phyloP scores from a whole-genome alignment of 2,329 filamentous ascomycete species.

The Arthrobotrys sphaeroides region DNA sequence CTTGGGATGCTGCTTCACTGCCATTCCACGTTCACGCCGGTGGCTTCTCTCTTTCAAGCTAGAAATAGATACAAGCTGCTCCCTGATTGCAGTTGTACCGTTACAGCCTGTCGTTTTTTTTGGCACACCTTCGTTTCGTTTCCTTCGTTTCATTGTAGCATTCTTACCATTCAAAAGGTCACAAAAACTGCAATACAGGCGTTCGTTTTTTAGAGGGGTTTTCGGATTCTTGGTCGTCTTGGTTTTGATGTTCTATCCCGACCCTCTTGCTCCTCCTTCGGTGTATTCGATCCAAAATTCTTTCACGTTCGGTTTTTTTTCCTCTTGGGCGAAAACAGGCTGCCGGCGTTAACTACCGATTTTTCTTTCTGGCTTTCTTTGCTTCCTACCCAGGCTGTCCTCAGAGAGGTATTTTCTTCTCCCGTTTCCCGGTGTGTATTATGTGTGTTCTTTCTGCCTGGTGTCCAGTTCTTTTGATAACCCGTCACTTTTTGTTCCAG shows the following conservation, averaged over 20 bases:
- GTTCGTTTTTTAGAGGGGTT: constrained; percentile 27
- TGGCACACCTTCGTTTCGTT: neutral
- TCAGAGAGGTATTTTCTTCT: constrained; percentile 15
- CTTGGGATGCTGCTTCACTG: neutral
- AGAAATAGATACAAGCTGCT: neutral
- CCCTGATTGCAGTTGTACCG: neutral
- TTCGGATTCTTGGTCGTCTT: neutral
- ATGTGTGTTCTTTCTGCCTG: neutral
- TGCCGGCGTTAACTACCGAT: constrained; percentile 34
- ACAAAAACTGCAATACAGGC: constrained; percentile 25
- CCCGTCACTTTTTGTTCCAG: neutral
- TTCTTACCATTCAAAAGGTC: neutral
- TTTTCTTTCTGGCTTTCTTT: too few relatives aligned
- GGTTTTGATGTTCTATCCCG: neutral
- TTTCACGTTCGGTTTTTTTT: neutral
- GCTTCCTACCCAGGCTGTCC: neutral
- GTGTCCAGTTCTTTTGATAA: constrained; percentile 9
- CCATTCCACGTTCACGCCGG: neutral
- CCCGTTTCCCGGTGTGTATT: constrained; percentile 30
- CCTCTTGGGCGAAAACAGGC: constrained; percentile 6
- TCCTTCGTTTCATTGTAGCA: constrained; percentile 1
- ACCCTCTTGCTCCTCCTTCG: neutral
- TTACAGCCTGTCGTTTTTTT: neutral
- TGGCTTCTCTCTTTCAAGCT: neutral
- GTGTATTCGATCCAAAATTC: neutral